Evolutionary conservation across 2,329 filamentous ascomycete species (phyloP).

Genomic region (Fusarium sp.): DNA sequence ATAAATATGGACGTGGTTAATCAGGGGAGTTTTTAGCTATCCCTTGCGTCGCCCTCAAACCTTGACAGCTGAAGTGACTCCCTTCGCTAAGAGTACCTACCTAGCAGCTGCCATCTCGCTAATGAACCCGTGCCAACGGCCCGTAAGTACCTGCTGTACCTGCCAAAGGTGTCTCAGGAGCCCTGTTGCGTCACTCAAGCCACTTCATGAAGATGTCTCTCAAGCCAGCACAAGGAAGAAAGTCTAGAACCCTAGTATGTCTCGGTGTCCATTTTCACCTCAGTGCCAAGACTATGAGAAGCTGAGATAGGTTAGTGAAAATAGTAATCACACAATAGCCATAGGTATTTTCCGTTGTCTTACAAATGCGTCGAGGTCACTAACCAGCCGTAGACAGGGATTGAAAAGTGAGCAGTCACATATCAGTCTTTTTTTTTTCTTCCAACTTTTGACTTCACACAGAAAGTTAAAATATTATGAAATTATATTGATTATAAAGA

Average conservation of each 20-base stretch:
- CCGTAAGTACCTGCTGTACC: conserved; percentile 2
- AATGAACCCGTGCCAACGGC: background rate
- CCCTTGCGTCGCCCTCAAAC: conserved; percentile 2
- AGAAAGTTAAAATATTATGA: background rate
- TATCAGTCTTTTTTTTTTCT: background rate
- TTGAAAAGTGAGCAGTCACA: conserved; percentile 7
- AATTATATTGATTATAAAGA: conserved; percentile 9
- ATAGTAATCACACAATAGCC: conserved; percentile 8
- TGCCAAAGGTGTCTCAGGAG: conserved; percentile 4
- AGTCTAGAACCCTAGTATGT: conserved; percentile 27
- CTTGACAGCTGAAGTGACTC: conserved; percentile 21
- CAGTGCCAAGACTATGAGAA: conserved; percentile 1
- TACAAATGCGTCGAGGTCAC: background rate
- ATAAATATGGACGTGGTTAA: background rate
- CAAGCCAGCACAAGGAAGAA: background rate
- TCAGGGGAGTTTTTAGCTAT: background rate
- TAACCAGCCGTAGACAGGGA: conserved; percentile 1
- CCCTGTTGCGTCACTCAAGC: conserved; percentile 17
- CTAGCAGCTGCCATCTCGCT: conserved; percentile 1
- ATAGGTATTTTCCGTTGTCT: conserved; percentile 21
- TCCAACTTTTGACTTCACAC: background rate
- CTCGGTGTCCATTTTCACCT: background rate
- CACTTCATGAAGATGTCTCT: conserved; percentile 18
- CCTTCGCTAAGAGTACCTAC: background rate
- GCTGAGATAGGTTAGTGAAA: conserved; percentile 4